Evolutionary conservation across 345 rosid species (phyloP).

Genomic region (Eucalyptus globulus): DNA sequence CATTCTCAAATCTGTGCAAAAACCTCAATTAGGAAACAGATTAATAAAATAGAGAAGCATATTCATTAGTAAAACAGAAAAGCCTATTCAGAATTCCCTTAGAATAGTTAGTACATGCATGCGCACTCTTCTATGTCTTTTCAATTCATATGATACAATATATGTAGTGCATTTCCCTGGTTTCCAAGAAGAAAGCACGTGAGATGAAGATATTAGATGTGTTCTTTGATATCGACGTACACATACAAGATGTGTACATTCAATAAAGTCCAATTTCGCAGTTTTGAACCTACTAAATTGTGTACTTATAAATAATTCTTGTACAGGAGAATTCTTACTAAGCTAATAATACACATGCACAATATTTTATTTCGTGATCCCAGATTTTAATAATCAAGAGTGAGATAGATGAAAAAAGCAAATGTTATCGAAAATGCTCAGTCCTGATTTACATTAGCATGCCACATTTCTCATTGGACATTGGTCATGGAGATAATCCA

Average conservation of each 20-base stretch:
- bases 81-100: neutral
- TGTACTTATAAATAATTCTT: neutral
- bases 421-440: neutral
- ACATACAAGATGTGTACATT: neutral
- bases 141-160: neutral
- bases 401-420: neutral
- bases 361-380: neutral
- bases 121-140: neutral
- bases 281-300: neutral
- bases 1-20: slow-evolving; percentile 44
- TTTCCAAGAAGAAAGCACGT: neutral
- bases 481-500: neutral
- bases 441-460: neutral
- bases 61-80: neutral
- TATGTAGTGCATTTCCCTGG: neutral
- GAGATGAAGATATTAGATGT: neutral
- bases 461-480: neutral
- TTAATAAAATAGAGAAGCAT: neutral
- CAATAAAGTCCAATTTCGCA: neutral
- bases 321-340: neutral
- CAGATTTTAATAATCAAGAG: neutral
- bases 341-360: neutral
- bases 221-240: neutral
- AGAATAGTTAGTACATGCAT: neutral
- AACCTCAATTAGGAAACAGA: neutral